Evolutionary conservation across 768 basidiomycete species (phyloP).

Genomic region (Tylopilus plumbeoviolaceoides): DNA sequence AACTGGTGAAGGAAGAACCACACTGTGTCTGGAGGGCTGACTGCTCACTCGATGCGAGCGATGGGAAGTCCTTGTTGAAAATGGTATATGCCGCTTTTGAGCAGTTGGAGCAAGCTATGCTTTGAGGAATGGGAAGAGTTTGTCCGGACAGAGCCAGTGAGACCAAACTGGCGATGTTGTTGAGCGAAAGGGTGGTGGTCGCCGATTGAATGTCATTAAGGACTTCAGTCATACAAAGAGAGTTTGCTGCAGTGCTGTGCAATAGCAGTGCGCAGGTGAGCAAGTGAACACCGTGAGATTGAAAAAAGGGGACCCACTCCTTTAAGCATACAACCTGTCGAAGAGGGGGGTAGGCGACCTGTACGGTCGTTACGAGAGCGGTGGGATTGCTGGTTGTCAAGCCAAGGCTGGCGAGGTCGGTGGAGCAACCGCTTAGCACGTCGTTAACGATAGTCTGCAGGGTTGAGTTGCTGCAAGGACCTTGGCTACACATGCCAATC

Average conservation of each 20-base stretch:
- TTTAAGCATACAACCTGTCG: conserved; percentile 59
- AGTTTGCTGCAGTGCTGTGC: conserved; percentile 32
- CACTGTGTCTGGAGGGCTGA: conserved; percentile 35
- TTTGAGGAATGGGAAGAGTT: conserved; percentile 25
- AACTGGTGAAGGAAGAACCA: conserved; percentile 52
- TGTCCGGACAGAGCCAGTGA: conserved; percentile 6
- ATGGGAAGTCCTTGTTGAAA: conserved; percentile 34
- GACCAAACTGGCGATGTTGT: conserved; percentile 15
- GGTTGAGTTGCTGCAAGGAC: conserved; percentile 56
- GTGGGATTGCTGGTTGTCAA: conserved; percentile 13
- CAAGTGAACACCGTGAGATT: too few species aligned
- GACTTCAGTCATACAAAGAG: conserved; percentile 56
- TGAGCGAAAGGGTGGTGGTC: conserved; percentile 20
- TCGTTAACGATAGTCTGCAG: conserved; percentile 52
- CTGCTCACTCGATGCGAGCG: conserved; percentile 25
- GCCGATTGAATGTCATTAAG: conserved; percentile 48
- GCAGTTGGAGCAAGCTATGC: conserved; percentile 51
- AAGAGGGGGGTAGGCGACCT: conserved; percentile 52
- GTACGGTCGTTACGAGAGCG: conserved; percentile 36
- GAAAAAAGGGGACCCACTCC: conserved; percentile 44
- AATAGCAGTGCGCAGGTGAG: not conserved
- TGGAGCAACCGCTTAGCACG: conserved; percentile 48
- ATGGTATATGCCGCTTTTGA: conserved; percentile 49
- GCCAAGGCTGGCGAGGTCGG: conserved; percentile 33
- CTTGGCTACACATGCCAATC: conserved; percentile 46